These are phyloP conservation scores for Pyracantha coccinea DNA, from an alignment of 331 rosid genomes.

Conservation along the genomic window DNA sequence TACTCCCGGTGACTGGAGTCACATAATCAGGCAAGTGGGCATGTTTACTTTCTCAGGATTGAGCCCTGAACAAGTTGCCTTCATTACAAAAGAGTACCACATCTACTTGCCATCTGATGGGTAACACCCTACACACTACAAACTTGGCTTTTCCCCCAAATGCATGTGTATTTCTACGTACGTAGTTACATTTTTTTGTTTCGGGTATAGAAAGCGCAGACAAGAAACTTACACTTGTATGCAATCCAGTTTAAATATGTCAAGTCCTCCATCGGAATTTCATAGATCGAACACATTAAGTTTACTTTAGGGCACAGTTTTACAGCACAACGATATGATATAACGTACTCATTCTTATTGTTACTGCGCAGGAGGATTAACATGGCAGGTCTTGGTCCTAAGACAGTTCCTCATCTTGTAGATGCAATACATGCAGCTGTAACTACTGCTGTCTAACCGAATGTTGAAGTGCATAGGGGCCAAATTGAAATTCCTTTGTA, in stretches of 20 bases:
- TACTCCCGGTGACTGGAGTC: constrained; percentile 87
- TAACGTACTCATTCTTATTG: no score
- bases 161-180: neutral
- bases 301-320: no score
- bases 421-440: constrained; percentile 79
- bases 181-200: neutral
- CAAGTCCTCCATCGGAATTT: neutral
- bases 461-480: no score
- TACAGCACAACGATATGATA: neutral
- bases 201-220: neutral
- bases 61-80: constrained; percentile 62
- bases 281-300: neutral
- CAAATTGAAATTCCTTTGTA: neutral
- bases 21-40: constrained; percentile 66
- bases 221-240: neutral
- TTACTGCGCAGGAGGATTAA: constrained; percentile 66
- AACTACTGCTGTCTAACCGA: constrained; percentile 20
- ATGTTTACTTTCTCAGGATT: constrained; percentile 74
- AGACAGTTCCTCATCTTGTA: constrained; percentile 54
- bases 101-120: constrained; percentile 79
- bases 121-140: constrained; percentile 16
- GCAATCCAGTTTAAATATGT: neutral
- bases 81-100: constrained; percentile 57
- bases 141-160: neutral
- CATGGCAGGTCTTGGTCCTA: constrained; percentile 77